These are phyloP conservation scores for Xylariales sp. DNA, from an alignment of 2,329 filamentous ascomycete species.

Conservation along the genomic window DNA sequence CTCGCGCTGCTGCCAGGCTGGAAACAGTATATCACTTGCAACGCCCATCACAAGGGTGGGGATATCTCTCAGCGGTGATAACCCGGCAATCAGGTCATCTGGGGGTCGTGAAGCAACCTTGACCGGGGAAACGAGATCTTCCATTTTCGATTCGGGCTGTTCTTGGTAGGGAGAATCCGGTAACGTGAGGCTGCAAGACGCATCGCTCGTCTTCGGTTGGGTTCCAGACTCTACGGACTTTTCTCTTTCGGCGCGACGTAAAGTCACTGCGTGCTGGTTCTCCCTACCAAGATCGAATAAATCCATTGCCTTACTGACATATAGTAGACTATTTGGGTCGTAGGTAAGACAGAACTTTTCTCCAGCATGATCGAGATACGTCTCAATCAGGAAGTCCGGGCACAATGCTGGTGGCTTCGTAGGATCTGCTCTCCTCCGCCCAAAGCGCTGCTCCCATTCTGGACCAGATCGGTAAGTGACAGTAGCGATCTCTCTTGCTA, in stretches of 20 bases:
- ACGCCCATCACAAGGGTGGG: slow-evolving; percentile 89
- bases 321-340: slow-evolving; percentile 90
- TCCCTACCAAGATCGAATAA: slow-evolving; percentile 82
- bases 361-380: slow-evolving; percentile 94
- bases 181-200: slow-evolving; percentile 73
- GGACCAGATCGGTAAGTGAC: slow-evolving; percentile 95
- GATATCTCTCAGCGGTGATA: slow-evolving; percentile 67
- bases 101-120: slow-evolving; percentile 53
- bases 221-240: slow-evolving; percentile 49
- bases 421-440: slow-evolving; percentile 77
- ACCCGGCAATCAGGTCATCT: slow-evolving; percentile 71
- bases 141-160: slow-evolving; percentile 49
- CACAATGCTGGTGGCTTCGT: slow-evolving; percentile 88
- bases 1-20: slow-evolving; percentile 96
- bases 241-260: slow-evolving; percentile 58
- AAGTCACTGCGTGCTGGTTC: slow-evolving; percentile 59
- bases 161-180: slow-evolving; percentile 85
- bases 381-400: slow-evolving; percentile 95
- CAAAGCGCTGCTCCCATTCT: slow-evolving; percentile 96
- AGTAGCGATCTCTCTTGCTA: slow-evolving; percentile 93
- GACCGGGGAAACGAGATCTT: slow-evolving; percentile 25
- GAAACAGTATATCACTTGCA: slow-evolving; percentile 92
- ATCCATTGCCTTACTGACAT: slow-evolving; percentile 98
- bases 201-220: slow-evolving; percentile 30
- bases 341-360: slow-evolving; percentile 98